Evolutionary conservation across 2,329 filamentous ascomycete species (phyloP).

Genomic region (Talaromyces sp.): DNA sequence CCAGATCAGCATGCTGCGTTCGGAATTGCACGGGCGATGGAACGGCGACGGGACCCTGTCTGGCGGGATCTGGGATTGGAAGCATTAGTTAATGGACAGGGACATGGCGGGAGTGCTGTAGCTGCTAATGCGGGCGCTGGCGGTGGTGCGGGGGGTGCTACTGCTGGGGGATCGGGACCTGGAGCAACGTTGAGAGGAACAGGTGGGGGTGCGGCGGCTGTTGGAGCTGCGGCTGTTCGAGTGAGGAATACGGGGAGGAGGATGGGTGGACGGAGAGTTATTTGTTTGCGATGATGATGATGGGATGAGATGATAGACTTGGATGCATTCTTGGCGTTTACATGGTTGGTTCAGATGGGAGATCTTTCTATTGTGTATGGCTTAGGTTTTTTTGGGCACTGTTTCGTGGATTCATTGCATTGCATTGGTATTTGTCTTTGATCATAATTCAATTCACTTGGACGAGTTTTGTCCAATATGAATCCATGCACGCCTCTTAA

Average conservation of each 20-base stretch:
- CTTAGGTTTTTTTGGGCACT: background rate
- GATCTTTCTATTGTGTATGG: background rate
- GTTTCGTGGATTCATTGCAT: conserved; percentile 19
- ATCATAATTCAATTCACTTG: conserved; percentile 10
- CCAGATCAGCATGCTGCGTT: conserved; percentile 70
- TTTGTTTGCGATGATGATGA: conserved; percentile 38
- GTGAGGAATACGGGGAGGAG: conserved; percentile 34
- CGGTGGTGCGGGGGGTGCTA: background rate
- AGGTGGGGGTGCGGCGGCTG: conserved; percentile 21
- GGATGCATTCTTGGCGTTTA: background rate
- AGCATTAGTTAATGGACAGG: conserved; percentile 48
- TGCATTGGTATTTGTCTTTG: conserved; percentile 14
- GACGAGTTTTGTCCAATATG: background rate
- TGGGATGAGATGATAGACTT: background rate
- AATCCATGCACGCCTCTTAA: conserved; percentile 16
- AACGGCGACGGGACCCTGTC: conserved; percentile 54
- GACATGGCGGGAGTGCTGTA: conserved; percentile 23
- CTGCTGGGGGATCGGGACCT: conserved; percentile 15
- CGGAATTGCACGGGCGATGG: conserved; percentile 65
- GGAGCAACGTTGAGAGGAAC: conserved; percentile 21
- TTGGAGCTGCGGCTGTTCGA: conserved; percentile 22
- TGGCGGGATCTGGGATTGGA: conserved; percentile 64
- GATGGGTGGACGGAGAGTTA: conserved; percentile 43
- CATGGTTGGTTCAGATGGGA: background rate
- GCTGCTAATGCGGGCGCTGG: conserved; percentile 26